Percentiles rank a stretch among this genome's conserved stretches.
Conservation (phyloP, 2,329 filamentous ascomycete genomes). For the Aureobasidium namibiae region DNA sequence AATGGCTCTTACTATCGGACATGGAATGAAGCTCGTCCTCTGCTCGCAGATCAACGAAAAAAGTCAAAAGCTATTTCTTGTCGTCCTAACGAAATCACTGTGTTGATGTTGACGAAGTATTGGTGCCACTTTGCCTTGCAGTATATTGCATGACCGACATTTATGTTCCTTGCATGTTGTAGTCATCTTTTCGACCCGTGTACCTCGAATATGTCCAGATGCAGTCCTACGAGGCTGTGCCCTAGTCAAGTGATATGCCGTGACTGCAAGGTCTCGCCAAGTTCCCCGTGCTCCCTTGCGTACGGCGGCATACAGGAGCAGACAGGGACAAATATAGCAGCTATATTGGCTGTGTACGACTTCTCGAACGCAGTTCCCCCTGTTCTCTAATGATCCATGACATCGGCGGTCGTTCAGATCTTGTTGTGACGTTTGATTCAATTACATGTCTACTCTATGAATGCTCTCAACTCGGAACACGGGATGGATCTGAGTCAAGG, state of each 20-base stretch:
- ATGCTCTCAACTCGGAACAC: not conserved
- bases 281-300: not conserved
- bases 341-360: not conserved
- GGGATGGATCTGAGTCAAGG: not conserved
- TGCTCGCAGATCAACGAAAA: slow-evolving; percentile 11
- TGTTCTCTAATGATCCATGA: not conserved
- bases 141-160: not conserved
- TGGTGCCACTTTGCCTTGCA: not conserved
- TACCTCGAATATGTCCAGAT: not conserved
- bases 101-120: not conserved
- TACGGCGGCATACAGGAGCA: not conserved
- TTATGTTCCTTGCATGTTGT: not conserved
- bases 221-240: not conserved
- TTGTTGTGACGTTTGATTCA: not conserved
- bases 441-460: not conserved
- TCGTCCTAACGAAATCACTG: slow-evolving; percentile 4
- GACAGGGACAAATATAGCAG: not conserved
- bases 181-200: too few species aligned
- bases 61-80: slow-evolving; percentile 11
- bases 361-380: slow-evolving; percentile 6
- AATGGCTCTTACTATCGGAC: slow-evolving; percentile 14
- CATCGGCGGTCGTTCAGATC: not conserved
- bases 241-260: not conserved
- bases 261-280: not conserved
- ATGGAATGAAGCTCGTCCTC: slow-evolving; percentile 14